Conservation (phyloP, 2,329 filamentous ascomycete species). For the Colletotrichum noveboracense region DNA sequence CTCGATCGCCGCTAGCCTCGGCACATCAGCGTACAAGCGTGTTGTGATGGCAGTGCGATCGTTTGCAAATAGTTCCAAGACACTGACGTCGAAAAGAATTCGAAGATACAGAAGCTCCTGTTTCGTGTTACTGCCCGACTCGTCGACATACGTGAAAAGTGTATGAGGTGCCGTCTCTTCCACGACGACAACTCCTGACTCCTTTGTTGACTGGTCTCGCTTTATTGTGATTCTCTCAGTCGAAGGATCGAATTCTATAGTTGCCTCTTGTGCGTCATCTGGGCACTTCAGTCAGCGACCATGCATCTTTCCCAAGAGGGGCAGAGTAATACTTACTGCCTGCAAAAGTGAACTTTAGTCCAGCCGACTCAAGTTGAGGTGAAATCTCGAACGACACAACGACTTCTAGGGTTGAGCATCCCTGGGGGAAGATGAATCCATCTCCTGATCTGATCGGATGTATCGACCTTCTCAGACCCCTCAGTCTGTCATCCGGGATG, state of each 20-base stretch:
- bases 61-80: not conserved
- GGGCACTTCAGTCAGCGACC: accelerated
- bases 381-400: not conserved
- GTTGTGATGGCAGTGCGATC: not conserved
- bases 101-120: not conserved
- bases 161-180: not conserved
- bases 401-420: not conserved
- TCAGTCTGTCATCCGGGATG: not conserved
- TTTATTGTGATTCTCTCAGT: not conserved
- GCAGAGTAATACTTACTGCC: not conserved
- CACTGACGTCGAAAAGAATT: not conserved
- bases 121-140: not conserved
- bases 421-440: not conserved
- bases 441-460: not conserved
- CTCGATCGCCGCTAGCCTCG: not conserved
- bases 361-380: not conserved
- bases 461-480: not conserved
- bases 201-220: not conserved
- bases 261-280: not conserved
- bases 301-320: accelerated
- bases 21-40: not conserved
- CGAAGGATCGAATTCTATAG: not conserved
- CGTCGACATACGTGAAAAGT: not conserved
- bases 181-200: not conserved
- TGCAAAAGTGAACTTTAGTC: not conserved